Percentiles rank a stretch among this genome's conserved stretches.
phyloP scores from a whole-genome alignment of 306 rosid species.

The Vigna hirtella region DNA sequence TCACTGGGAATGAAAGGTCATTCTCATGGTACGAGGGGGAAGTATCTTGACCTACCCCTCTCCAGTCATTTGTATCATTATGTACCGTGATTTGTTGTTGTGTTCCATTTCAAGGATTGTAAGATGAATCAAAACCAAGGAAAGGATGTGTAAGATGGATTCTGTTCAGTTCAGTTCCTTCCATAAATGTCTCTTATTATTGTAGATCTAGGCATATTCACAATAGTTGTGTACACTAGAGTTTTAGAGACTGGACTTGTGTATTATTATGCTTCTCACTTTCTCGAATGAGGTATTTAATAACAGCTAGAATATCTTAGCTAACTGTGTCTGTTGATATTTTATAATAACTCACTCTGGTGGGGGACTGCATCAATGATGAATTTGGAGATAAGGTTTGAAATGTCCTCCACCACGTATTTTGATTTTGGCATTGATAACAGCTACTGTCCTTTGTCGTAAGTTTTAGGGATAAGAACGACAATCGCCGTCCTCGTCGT shows the following conservation, averaged over 20 bases:
- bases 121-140: constrained; percentile 38
- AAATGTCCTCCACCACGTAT: constrained; percentile 41
- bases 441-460: constrained; percentile 29
- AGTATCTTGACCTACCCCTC: constrained; percentile 50
- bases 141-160: constrained; percentile 46
- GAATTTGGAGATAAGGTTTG: constrained; percentile 41
- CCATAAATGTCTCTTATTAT: constrained; percentile 7
- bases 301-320: background rate
- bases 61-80: constrained; percentile 52
- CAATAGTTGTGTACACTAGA: constrained; percentile 21
- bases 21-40: constrained; percentile 57
- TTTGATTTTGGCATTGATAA: constrained; percentile 33
- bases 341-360: background rate
- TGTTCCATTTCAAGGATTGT: constrained; percentile 52
- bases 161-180: constrained; percentile 21
- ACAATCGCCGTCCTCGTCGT: background rate
- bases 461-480: constrained; percentile 47
- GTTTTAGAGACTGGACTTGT: background rate
- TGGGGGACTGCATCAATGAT: constrained; percentile 33
- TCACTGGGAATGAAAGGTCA: constrained; percentile 67
- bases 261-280: background rate
- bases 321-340: constrained; percentile 14
- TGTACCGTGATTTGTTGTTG: constrained; percentile 53
- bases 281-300: constrained; percentile 16
- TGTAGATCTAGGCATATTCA: constrained; percentile 6